Conservation (phyloP, 1,284 basidiomycete genomes). For the Rhodotorula glutinis region DNA sequence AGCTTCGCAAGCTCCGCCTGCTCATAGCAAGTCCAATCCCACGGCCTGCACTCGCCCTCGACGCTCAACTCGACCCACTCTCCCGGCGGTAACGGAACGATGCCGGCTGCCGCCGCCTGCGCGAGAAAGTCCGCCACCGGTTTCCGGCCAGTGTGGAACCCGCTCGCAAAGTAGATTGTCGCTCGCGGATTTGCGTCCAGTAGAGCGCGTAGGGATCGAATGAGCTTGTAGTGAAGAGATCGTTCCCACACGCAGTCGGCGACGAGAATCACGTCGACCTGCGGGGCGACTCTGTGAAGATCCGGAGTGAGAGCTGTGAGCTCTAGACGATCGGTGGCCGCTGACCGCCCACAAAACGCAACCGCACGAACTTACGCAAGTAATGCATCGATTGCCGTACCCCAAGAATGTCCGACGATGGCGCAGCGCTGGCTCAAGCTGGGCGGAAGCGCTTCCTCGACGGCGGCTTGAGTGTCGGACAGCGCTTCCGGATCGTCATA, state of each 20-base stretch:
- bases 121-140: slow-evolving; percentile 17
- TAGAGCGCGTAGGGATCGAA: background rate
- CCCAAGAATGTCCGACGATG: slow-evolving; percentile 12
- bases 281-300: background rate
- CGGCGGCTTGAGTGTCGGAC: background rate
- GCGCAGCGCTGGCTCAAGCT: background rate
- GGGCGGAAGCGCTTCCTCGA: background rate
- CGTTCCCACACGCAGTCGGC: slow-evolving; percentile 24
- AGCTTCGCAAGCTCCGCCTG: no score
- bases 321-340: no score
- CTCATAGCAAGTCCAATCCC: background rate
- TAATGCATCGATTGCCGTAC: background rate
- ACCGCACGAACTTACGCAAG: background rate
- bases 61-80: slow-evolving; percentile 11
- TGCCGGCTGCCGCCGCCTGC: background rate
- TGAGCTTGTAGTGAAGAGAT: background rate
- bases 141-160: slow-evolving; percentile 21
- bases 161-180: slow-evolving; percentile 8
- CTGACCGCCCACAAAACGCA: no score
- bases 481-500: slow-evolving; percentile 12
- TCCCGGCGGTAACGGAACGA: background rate
- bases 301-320: background rate
- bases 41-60: slow-evolving; percentile 1
- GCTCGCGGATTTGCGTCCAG: background rate
- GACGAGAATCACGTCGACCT: slow-evolving; percentile 20